These are phyloP conservation scores for Hypoxylon sp. DNA, from an alignment of 2,329 filamentous ascomycete species.

Conservation along the genomic window DNA sequence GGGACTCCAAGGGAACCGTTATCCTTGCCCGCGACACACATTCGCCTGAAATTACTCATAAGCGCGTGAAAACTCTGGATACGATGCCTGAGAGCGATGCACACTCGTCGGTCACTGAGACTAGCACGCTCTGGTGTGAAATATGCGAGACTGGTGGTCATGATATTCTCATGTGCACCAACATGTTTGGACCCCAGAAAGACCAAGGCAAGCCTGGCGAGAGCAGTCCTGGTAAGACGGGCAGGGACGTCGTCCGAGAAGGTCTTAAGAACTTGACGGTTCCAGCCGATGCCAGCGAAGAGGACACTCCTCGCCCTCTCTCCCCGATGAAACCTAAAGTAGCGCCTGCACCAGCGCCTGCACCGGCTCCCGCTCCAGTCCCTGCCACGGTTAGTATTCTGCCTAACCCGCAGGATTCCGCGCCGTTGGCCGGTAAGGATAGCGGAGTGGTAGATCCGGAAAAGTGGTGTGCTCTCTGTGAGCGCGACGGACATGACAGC, in stretches of 20 bases:
- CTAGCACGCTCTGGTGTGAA: slow-evolving; percentile 88
- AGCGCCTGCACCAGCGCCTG: slow-evolving; percentile 57
- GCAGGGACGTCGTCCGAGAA: slow-evolving; percentile 58
- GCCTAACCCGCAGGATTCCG: slow-evolving; percentile 74
- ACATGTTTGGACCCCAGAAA: slow-evolving; percentile 77
- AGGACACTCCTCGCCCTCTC: slow-evolving; percentile 69
- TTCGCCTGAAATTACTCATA: slow-evolving; percentile 64
- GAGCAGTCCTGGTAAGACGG: slow-evolving; percentile 46
- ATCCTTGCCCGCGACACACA: slow-evolving; percentile 68
- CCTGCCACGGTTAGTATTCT: slow-evolving; percentile 63
- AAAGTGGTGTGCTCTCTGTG: slow-evolving; percentile 98
- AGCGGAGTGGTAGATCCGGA: slow-evolving; percentile 83
- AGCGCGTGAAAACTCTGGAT: slow-evolving; percentile 71
- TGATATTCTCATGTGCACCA: slow-evolving; percentile 93
- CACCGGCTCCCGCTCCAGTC: slow-evolving; percentile 42
- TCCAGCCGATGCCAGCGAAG: slow-evolving; percentile 55
- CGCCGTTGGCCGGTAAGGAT: slow-evolving; percentile 82
- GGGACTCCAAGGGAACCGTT: slow-evolving; percentile 77
- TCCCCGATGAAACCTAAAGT: slow-evolving; percentile 66
- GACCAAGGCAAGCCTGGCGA: slow-evolving; percentile 48
- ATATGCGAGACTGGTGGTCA: slow-evolving; percentile 94
- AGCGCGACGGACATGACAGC: slow-evolving; percentile 95
- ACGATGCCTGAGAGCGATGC: slow-evolving; percentile 80
- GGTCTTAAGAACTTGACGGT: slow-evolving; percentile 60
- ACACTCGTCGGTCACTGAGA: slow-evolving; percentile 79